These are phyloP conservation scores for Conringia planisiliqua DNA, from an alignment of 345 rosid genomes.

Conservation along the genomic window DNA sequence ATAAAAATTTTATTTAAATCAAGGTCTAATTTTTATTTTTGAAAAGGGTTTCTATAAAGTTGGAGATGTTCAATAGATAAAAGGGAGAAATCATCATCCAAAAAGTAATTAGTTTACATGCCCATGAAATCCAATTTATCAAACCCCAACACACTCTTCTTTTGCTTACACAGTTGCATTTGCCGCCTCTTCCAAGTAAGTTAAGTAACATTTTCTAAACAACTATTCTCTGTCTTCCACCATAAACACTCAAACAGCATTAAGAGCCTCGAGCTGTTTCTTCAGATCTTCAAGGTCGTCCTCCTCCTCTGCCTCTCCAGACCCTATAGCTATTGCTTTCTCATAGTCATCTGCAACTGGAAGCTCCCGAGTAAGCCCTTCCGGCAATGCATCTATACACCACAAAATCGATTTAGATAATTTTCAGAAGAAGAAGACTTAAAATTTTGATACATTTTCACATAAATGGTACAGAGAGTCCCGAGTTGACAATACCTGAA, in stretches of 20 bases:
- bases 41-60: too few relatives aligned
- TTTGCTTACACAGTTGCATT: slow-evolving; percentile 20
- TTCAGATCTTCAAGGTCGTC: slow-evolving; percentile 69
- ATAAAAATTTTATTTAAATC: too few relatives aligned
- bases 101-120: neutral
- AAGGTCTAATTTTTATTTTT: too few relatives aligned
- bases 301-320: slow-evolving; percentile 43
- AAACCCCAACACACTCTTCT: neutral
- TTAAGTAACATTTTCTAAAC: neutral
- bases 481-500: slow-evolving; percentile 47
- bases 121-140: slow-evolving; percentile 6
- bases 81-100: neutral
- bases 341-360: slow-evolving; percentile 69
- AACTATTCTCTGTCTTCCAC: neutral
- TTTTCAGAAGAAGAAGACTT: neutral
- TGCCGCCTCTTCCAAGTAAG: slow-evolving; percentile 20
- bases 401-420: neutral
- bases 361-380: slow-evolving; percentile 84
- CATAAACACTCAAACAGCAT: slow-evolving; percentile 41
- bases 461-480: neutral
- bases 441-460: neutral
- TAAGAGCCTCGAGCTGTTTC: slow-evolving; percentile 86
- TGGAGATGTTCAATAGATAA: neutral
- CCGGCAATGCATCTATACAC: slow-evolving; percentile 63
- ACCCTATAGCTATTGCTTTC: slow-evolving; percentile 37